phyloP scores from a whole-genome alignment of 768 basidiomycete genomes.

The Lentinula lateritia region DNA sequence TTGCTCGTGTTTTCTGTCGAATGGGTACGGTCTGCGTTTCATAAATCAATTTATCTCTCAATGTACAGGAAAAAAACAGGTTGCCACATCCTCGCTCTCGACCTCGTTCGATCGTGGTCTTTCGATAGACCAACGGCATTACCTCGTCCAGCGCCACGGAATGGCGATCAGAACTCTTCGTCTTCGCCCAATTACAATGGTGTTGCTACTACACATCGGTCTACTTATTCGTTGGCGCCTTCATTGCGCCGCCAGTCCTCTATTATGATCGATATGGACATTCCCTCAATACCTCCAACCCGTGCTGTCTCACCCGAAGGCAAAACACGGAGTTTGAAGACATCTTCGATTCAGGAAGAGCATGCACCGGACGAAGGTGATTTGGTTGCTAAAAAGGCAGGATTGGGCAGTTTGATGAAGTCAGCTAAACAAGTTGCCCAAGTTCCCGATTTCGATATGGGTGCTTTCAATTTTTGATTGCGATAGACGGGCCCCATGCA shows the following conservation, averaged over 20 bases:
- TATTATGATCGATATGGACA: conserved; percentile 88
- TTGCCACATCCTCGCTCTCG: conserved; percentile 87
- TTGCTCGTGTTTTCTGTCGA: conserved; percentile 86
- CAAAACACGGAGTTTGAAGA: conserved; percentile 9
- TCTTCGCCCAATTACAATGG: conserved; percentile 28
- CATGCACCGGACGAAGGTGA: conserved; percentile 43
- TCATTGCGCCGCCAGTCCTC: conserved; percentile 59
- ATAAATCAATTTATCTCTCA: not conserved
- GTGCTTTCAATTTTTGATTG: conserved; percentile 40
- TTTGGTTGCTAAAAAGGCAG: conserved; percentile 59
- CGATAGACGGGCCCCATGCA: not conserved
- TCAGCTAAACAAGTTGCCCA: conserved; percentile 84
- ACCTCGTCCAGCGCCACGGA: not conserved
- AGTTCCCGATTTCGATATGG: conserved; percentile 87
- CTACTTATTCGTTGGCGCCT: conserved; percentile 44
- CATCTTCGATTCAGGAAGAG: conserved; percentile 21
- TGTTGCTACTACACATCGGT: conserved; percentile 37
- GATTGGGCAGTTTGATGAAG: conserved; percentile 81
- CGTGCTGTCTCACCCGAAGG: conserved; percentile 43
- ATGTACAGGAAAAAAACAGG: conserved; percentile 40
- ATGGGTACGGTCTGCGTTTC: conserved; percentile 66
- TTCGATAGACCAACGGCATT: conserved; percentile 68
- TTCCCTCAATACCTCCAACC: conserved; percentile 56
- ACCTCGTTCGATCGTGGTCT: conserved; percentile 87
- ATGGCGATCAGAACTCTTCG: not conserved